Evolutionary conservation across 768 basidiomycete genomes (phyloP).

Genomic region (Lentinula edodes): DNA sequence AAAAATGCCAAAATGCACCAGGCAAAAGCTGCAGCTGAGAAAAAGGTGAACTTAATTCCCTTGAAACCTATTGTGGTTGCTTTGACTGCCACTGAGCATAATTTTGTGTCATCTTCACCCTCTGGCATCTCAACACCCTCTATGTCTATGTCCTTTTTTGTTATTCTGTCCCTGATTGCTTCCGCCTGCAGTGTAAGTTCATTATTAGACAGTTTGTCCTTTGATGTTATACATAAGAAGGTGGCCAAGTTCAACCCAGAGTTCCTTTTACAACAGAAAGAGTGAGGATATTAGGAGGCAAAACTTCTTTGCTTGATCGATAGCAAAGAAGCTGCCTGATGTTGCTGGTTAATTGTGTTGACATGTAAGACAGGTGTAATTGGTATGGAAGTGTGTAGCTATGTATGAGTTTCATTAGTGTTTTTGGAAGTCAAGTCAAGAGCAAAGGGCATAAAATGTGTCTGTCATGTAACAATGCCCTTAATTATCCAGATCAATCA

Average conservation of each 20-base stretch:
- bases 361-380: too few species aligned
- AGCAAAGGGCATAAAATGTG: constrained; percentile 73
- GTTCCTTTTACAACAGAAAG: constrained; percentile 63
- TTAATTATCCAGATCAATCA: neutral
- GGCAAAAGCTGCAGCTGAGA: constrained; percentile 18
- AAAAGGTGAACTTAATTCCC: constrained; percentile 3
- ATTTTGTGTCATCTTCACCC: constrained; percentile 11
- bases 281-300: constrained; percentile 75
- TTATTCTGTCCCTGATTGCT: constrained; percentile 18
- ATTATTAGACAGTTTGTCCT: constrained; percentile 28
- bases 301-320: constrained; percentile 81
- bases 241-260: constrained; percentile 63
- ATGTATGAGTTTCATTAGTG: too few species aligned
- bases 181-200: constrained; percentile 19
- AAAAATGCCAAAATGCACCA: constrained; percentile 54
- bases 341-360: constrained; percentile 70
- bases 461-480: constrained; percentile 22
- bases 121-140: constrained; percentile 23
- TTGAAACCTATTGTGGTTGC: neutral
- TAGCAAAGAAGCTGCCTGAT: constrained; percentile 92
- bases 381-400: too few species aligned
- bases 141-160: constrained; percentile 19
- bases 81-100: neutral
- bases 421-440: constrained; percentile 44
- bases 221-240: constrained; percentile 43